Conservation (phyloP, 345 rosid species). For the Gossypium raimondii region DNA sequence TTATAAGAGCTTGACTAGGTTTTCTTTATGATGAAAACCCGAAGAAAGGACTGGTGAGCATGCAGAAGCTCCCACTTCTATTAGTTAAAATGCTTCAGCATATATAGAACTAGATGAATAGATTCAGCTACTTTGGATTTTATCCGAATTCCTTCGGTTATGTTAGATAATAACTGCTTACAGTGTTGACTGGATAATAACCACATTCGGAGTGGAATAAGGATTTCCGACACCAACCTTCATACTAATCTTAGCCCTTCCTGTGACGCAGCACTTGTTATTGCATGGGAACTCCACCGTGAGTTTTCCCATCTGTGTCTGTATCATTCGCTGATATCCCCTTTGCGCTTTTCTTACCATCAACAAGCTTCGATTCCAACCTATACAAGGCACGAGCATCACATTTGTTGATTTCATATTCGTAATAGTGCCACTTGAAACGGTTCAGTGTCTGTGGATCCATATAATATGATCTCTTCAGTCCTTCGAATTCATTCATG, state of each 20-base stretch:
- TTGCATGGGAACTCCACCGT: conserved; percentile 88
- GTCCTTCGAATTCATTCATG: conserved; percentile 86
- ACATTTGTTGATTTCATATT: conserved; percentile 87
- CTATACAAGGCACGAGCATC: conserved; percentile 94
- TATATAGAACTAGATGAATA: not conserved
- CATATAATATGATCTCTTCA: conserved; percentile 97
- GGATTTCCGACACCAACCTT: conserved; percentile 37
- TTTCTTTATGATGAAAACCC: conserved; percentile 19
- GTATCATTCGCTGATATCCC: conserved; percentile 68
- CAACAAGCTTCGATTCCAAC: conserved; percentile 86
- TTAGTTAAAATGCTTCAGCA: conserved; percentile 16
- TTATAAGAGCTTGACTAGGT: conserved; percentile 15
- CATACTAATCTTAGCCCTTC: conserved; percentile 50
- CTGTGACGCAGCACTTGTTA: conserved; percentile 65
- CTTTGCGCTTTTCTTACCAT: conserved; percentile 81
- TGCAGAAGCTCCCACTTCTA: conserved; percentile 11
- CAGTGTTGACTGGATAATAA: conserved; percentile 60
- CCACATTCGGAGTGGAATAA: conserved; percentile 41
- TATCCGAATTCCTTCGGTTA: conserved; percentile 20
- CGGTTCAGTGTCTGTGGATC: conserved; percentile 92
- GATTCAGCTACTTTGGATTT: not conserved
- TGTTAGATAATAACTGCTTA: conserved; percentile 52
- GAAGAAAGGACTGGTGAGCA: not conserved
- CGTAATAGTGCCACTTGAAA: conserved; percentile 93
- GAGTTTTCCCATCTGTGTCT: conserved; percentile 95